Evolutionary conservation across 306 rosid species (phyloP).

Genomic region (Prinsepia uniflora): DNA sequence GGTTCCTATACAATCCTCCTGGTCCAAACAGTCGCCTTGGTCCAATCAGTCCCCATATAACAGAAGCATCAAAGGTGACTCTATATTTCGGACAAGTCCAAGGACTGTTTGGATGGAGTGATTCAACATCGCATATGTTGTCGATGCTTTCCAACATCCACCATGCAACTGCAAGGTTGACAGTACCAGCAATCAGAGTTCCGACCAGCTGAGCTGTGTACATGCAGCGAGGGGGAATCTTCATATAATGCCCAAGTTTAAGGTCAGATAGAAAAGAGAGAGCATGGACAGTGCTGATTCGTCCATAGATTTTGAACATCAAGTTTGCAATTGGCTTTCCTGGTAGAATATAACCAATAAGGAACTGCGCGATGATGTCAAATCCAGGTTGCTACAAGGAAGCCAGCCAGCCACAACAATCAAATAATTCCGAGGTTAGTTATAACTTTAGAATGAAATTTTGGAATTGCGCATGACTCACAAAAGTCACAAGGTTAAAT

Average conservation of each 20-base stretch:
- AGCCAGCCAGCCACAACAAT: slow-evolving; percentile 14
- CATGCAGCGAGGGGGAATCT: slow-evolving; percentile 96
- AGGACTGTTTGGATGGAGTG: slow-evolving; percentile 65
- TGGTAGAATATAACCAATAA: slow-evolving; percentile 86
- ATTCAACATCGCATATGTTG: slow-evolving; percentile 70
- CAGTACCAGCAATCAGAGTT: slow-evolving; percentile 66
- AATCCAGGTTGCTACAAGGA: slow-evolving; percentile 95
- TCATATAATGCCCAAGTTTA: slow-evolving; percentile 98
- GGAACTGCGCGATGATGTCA: slow-evolving; percentile 94
- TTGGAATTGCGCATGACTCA: neutral
- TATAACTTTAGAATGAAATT: slow-evolving; percentile 4
- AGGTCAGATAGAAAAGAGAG: slow-evolving; percentile 94
- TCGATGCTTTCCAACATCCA: slow-evolving; percentile 89
- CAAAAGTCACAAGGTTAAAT: neutral
- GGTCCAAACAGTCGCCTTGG: slow-evolving; percentile 84
- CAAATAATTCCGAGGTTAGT: neutral
- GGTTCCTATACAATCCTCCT: slow-evolving; percentile 75
- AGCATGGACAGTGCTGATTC: slow-evolving; percentile 96
- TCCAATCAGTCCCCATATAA: slow-evolving; percentile 94
- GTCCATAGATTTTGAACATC: slow-evolving; percentile 89
- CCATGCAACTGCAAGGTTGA: slow-evolving; percentile 94
- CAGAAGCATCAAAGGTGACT: slow-evolving; percentile 95
- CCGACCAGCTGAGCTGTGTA: slow-evolving; percentile 95
- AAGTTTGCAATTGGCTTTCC: slow-evolving; percentile 97
- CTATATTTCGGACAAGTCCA: slow-evolving; percentile 98